Percentiles rank a stretch among this genome's conserved stretches.
Conservation (phyloP, 768 basidiomycete genomes). For the Steccherinum ochraceum region DNA sequence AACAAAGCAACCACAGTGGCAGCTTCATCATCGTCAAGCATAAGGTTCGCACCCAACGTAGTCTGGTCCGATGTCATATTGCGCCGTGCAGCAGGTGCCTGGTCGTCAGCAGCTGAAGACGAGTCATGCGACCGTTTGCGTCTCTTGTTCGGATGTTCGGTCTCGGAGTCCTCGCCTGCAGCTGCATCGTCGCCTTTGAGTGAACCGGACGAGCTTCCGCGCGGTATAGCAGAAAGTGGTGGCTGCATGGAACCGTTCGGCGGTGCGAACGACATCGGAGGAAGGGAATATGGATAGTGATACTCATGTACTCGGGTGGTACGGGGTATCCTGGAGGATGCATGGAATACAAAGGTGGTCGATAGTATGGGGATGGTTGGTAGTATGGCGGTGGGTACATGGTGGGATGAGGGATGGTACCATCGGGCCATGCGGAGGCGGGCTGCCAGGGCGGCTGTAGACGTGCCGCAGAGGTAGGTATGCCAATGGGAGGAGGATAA, state of each 20-base stretch:
- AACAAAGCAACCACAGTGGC: not conserved
- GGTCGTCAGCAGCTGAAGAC: not conserved
- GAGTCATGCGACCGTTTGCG: not conserved
- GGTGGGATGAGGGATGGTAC: conserved; percentile 1
- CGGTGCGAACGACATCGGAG: not conserved
- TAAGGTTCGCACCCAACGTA: not conserved
- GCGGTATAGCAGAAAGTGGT: not conserved
- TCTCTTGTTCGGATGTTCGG: not conserved
- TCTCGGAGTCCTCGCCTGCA: too few relatives aligned
- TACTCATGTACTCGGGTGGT: not conserved
- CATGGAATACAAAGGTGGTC: conserved; percentile 24
- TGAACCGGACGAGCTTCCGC: not conserved
- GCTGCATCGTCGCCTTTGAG: too few relatives aligned
- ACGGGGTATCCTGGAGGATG: not conserved
- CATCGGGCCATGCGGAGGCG: conserved; percentile 8
- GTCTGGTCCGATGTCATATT: not conserved
- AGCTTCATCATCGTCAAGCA: not conserved
- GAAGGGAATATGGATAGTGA: not conserved
- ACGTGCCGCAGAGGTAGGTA: conserved; percentile 51
- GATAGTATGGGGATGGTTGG: conserved; percentile 41
- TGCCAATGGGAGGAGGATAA: conserved; percentile 34
- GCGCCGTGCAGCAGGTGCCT: too few relatives aligned
- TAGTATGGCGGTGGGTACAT: conserved; percentile 22
- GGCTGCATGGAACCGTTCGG: not conserved
- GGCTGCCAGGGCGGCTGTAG: conserved; percentile 26